These are phyloP conservation scores for Erigeron philadelphicus DNA, from an alignment of 140 eudicot genomes.

Conservation along the genomic window DNA sequence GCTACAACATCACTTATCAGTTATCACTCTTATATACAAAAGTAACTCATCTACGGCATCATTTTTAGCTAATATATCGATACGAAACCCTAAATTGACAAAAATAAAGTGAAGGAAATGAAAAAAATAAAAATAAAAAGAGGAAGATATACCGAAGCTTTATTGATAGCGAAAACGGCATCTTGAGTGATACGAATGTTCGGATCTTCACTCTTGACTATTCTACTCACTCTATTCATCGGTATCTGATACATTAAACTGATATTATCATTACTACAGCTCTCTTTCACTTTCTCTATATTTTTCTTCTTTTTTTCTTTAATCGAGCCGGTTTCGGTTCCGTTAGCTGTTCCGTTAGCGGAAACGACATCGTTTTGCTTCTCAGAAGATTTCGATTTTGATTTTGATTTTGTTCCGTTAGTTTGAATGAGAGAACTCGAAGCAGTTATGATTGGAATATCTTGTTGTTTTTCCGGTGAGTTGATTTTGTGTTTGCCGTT, in stretches of 20 bases:
- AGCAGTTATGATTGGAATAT: conserved; percentile 1
- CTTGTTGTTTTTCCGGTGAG: conserved; percentile 3
- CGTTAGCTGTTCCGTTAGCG: neutral
- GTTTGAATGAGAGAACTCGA: conserved; percentile 22
- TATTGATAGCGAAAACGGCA: conserved; percentile 62
- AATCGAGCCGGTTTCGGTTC: neutral
- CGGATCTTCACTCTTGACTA: conserved; percentile 52
- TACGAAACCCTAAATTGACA: neutral
- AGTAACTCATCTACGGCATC: no score
- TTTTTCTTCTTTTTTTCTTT: conserved; percentile 12
- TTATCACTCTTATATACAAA: no score
- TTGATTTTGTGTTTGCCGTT: conserved; percentile 27
- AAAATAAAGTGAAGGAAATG: neutral
- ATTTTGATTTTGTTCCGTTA: conserved; percentile 22
- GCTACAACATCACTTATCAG: no score
- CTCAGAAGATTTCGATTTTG: conserved; percentile 4
- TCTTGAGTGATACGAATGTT: conserved; percentile 51
- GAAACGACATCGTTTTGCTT: neutral
- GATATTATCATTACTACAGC: neutral
- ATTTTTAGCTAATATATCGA: no score
- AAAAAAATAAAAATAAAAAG: no score
- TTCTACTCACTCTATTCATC: conserved; percentile 53
- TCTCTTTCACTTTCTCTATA: conserved; percentile 34
- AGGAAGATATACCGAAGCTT: conserved; percentile 46
- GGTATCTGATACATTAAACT: conserved; percentile 37